These are phyloP conservation scores for Pezicula neosporulosa DNA, from an alignment of 2,329 filamentous ascomycete genomes.

Conservation along the genomic window DNA sequence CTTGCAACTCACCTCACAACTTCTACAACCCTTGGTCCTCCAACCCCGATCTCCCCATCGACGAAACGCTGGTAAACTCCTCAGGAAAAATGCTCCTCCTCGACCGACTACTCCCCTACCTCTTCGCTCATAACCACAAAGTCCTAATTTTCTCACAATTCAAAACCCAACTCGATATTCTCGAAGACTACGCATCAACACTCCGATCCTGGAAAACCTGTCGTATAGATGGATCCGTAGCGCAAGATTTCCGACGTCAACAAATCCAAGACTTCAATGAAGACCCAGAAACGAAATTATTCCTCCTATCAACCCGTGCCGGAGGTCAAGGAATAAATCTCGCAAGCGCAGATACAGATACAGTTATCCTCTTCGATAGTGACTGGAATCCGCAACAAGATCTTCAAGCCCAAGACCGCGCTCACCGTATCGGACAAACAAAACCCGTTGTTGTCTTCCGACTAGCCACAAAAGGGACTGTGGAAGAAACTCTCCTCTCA, in stretches of 20 bases:
- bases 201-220: slow-evolving; percentile 78
- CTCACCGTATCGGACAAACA: slow-evolving; percentile 91
- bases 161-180: slow-evolving; percentile 86
- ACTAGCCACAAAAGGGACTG: slow-evolving; percentile 86
- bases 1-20: slow-evolving; percentile 92
- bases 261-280: slow-evolving; percentile 74
- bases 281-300: slow-evolving; percentile 65
- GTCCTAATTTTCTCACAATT: slow-evolving; percentile 97
- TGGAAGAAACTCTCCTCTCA: slow-evolving; percentile 82
- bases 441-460: slow-evolving; percentile 90
- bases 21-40: slow-evolving; percentile 89
- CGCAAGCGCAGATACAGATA: slow-evolving; percentile 87
- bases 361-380: slow-evolving; percentile 85
- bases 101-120: slow-evolving; percentile 74
- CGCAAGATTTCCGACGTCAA: slow-evolving; percentile 65
- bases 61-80: slow-evolving; percentile 79
- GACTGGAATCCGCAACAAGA: slow-evolving; percentile 98
- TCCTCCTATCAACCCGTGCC: slow-evolving; percentile 84
- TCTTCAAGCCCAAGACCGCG: slow-evolving; percentile 91
- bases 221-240: slow-evolving; percentile 85
- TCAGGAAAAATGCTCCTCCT: slow-evolving; percentile 96
- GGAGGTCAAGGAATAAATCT: slow-evolving; percentile 96
- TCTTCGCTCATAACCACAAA: slow-evolving; percentile 78
- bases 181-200: slow-evolving; percentile 80
- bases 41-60: slow-evolving; percentile 55